phyloP scores from a whole-genome alignment of 148 eudicot species.

The Polygonum aviculare region DNA sequence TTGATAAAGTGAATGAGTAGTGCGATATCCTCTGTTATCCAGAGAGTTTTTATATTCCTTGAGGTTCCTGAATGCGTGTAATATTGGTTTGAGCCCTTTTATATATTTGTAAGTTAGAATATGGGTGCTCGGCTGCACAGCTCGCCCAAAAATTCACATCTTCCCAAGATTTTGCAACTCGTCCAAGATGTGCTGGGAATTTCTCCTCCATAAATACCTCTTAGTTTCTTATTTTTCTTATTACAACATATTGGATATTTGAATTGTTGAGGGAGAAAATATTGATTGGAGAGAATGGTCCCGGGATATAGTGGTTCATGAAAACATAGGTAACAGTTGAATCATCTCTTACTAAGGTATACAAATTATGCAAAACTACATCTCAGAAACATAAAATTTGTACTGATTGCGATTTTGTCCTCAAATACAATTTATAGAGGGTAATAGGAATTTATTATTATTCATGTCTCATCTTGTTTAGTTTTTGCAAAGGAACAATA shows the following conservation, averaged over 20 bases:
- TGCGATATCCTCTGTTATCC: background rate
- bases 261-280: background rate
- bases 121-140: too few species aligned
- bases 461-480: background rate
- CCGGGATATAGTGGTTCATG: background rate
- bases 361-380: background rate
- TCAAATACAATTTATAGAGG: background rate
- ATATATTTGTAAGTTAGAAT: too few species aligned
- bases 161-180: too few species aligned
- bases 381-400: background rate
- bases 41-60: background rate
- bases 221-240: background rate
- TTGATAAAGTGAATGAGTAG: background rate
- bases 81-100: too few species aligned
- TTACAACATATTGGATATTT: background rate
- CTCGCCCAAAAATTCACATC: too few species aligned
- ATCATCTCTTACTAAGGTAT: background rate
- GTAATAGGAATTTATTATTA: background rate
- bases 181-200: too few species aligned
- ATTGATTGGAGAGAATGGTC: background rate
- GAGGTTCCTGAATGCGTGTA: background rate
- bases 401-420: background rate
- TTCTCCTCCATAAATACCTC: too few species aligned
- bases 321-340: background rate
- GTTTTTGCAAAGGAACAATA: background rate